Conservation (phyloP, 441 rosid species). For the Flueggea neowawraea region DNA sequence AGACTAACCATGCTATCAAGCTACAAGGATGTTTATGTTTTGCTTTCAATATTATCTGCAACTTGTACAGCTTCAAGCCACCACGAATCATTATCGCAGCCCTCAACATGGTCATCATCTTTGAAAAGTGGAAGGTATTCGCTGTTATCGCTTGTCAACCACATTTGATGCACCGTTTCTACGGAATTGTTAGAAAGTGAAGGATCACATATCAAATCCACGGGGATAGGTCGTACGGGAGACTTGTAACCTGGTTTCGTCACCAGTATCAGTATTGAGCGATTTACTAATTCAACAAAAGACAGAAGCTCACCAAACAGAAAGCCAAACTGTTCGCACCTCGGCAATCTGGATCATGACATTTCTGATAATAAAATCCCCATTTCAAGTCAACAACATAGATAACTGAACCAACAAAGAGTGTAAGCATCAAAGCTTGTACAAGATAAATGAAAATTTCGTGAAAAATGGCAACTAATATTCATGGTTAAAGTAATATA, state of each 20-base stretch:
- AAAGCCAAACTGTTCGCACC: constrained; percentile 38
- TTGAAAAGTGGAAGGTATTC: constrained; percentile 24
- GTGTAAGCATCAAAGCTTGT: constrained; percentile 14
- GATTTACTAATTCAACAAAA: constrained; percentile 10
- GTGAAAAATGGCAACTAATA: no score
- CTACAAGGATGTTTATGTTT: constrained; percentile 29
- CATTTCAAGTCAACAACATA: constrained; percentile 82
- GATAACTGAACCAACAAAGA: constrained; percentile 48
- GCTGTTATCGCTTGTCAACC: constrained; percentile 18
- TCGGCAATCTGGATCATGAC: constrained; percentile 96
- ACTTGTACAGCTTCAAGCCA: constrained; percentile 89
- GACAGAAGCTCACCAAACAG: not conserved
- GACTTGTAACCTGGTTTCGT: constrained; percentile 74
- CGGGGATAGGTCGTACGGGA: constrained; percentile 74
- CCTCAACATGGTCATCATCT: constrained; percentile 29
- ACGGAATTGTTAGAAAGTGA: no score
- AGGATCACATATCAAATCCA: constrained; percentile 33
- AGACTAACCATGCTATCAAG: no score
- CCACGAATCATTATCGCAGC: constrained; percentile 63
- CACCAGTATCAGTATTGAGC: constrained; percentile 6
- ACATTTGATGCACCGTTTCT: constrained; percentile 29
- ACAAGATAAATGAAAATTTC: no score
- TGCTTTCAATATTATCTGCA: constrained; percentile 67
- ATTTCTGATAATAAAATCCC: constrained; percentile 88
- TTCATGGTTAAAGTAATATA: no score